Evolutionary conservation across 805 yeast species (phyloP).

Genomic region (Kazachstania kunashirensis): DNA sequence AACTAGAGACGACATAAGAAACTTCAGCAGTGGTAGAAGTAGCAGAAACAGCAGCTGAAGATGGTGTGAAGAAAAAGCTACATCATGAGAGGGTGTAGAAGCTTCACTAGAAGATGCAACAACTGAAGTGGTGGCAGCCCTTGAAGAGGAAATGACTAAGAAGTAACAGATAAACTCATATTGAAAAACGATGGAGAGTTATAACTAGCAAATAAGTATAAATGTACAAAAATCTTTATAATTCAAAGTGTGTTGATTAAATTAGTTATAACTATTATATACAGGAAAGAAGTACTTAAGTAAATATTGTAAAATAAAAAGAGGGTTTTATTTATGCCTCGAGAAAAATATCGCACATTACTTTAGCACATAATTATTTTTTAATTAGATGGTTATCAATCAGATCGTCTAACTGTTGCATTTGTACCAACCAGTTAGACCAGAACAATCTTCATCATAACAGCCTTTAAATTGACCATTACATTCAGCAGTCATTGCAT

Average conservation of each 20-base stretch:
- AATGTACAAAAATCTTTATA: too few species aligned
- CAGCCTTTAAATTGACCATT: slow-evolving; percentile 2
- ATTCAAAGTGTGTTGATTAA: too few species aligned
- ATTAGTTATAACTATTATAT: too few species aligned
- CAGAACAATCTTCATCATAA: slow-evolving; percentile 1
- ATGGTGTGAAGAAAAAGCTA: not conserved
- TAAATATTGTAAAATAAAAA: too few species aligned
- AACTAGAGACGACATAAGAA: not conserved
- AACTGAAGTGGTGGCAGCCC: not conserved
- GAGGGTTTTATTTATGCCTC: too few species aligned
- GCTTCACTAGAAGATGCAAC: not conserved
- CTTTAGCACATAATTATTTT: too few species aligned
- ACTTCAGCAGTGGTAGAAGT: not conserved
- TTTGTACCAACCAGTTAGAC: slow-evolving; percentile 1
- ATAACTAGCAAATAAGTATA: too few species aligned
- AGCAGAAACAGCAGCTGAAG: not conserved
- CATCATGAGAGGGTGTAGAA: not conserved
- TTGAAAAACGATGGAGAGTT: too few species aligned
- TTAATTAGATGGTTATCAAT: too few species aligned
- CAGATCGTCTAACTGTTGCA: not conserved
- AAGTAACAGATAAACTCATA: not conserved
- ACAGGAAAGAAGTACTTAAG: too few species aligned
- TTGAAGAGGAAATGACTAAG: not conserved
- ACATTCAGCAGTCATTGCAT: slow-evolving; percentile 1
- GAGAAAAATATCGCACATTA: too few species aligned